Conservation (phyloP, 1,284 basidiomycete genomes). For the Inonotus hispidus region DNA sequence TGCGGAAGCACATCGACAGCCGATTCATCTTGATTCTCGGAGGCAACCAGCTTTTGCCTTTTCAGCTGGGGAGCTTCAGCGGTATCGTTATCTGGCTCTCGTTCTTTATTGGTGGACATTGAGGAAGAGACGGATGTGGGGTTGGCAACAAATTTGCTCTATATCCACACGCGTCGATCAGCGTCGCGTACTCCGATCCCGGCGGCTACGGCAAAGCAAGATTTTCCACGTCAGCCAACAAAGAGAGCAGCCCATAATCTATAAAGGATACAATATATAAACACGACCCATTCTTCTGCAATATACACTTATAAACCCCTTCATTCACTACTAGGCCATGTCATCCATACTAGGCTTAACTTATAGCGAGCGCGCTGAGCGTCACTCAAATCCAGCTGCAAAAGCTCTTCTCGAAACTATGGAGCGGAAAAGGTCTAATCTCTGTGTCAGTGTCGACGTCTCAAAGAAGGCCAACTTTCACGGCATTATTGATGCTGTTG, state of each 20-base stretch:
- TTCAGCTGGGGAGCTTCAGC: constrained; percentile 1
- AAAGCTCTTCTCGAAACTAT: constrained; percentile 77
- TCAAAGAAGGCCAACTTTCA: constrained; percentile 79
- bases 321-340: constrained; percentile 30
- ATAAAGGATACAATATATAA: background rate
- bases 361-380: constrained; percentile 61
- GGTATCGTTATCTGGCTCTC: background rate
- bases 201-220: background rate
- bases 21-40: background rate
- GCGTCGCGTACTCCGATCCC: background rate
- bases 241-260: background rate
- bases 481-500: constrained; percentile 83
- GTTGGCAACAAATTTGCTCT: background rate
- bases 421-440: constrained; percentile 85
- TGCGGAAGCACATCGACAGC: background rate
- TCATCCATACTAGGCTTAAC: constrained; percentile 39
- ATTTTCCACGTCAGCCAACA: background rate
- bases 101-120: constrained; percentile 1
- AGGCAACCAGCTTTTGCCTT: constrained; percentile 10
- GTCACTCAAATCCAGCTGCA: constrained; percentile 71
- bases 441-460: constrained; percentile 95
- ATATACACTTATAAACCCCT: constrained; percentile 20
- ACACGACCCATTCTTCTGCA: constrained; percentile 1
- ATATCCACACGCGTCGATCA: background rate
- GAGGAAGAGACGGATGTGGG: background rate